A percentile compares a stretch with the other conserved stretches of the same genome.
Evolutionary conservation across 495 filamentous ascomycete genomes (phyloP).

Genomic region (Schizothecium vesticola): DNA sequence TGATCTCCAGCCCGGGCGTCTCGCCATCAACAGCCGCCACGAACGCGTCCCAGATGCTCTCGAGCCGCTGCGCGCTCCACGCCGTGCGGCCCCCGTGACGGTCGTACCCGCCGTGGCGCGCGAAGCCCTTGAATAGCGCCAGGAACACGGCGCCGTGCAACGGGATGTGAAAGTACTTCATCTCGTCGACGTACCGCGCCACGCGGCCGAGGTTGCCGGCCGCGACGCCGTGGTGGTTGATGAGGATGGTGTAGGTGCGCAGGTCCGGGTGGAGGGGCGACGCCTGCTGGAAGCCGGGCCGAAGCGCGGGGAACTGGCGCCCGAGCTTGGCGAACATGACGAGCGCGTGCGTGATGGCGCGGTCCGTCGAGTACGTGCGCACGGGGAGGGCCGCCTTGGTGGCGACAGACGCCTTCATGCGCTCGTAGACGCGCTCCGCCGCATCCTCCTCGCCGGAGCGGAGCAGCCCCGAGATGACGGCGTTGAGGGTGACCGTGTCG

Average conservation of each 20-base stretch:
- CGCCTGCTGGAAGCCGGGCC: conserved; percentile 44
- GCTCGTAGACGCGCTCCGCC: conserved; percentile 72
- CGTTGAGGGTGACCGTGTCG: conserved; percentile 82
- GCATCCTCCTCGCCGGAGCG: conserved; percentile 62
- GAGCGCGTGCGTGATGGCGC: conserved; percentile 51
- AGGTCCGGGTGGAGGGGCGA: conserved; percentile 57
- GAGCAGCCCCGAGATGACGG: conserved; percentile 72
- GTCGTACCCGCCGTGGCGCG: conserved; percentile 55
- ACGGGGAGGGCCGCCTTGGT: conserved; percentile 31
- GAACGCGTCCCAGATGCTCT: conserved; percentile 43
- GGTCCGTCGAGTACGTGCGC: conserved; percentile 41
- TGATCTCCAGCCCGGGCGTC: conserved; percentile 36
- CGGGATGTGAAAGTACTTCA: conserved; percentile 51
- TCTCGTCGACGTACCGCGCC: conserved; percentile 57
- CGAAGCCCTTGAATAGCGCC: conserved; percentile 70
- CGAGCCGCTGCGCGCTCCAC: conserved; percentile 60
- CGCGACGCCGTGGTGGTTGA: conserved; percentile 49
- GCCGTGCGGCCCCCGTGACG: conserved; percentile 41
- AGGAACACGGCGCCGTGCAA: conserved; percentile 59
- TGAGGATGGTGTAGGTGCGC: conserved; percentile 59
- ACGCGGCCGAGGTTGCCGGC: conserved; percentile 55
- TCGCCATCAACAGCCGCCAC: conserved; percentile 36
- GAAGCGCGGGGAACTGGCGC: conserved; percentile 36
- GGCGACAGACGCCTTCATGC: conserved; percentile 63
- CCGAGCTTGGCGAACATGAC: conserved; percentile 45